A percentile compares a stretch with the other conserved stretches of the same genome.
These are phyloP conservation scores for Claviceps pazoutovae DNA, from an alignment of 2,329 filamentous ascomycete species.

Conservation along the genomic window DNA sequence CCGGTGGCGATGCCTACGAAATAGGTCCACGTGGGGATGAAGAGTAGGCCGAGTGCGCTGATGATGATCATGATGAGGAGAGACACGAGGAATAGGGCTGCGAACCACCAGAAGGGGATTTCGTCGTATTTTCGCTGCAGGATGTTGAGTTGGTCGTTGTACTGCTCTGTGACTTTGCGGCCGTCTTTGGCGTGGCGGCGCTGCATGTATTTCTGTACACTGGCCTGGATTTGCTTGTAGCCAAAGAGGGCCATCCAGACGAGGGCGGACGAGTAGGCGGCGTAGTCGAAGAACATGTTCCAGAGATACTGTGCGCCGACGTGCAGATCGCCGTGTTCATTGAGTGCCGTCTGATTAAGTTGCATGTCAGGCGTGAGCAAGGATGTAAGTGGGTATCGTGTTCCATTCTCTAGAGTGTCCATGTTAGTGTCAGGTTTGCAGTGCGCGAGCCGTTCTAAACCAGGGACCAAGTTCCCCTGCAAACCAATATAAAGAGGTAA, in stretches of 20 bases:
- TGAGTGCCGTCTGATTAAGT: constrained; percentile 35
- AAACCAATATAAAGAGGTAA: not conserved
- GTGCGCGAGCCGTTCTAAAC: not conserved
- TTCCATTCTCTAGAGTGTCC: constrained; percentile 15
- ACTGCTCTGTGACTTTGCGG: constrained; percentile 36
- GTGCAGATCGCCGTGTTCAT: constrained; percentile 38
- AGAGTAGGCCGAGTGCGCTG: constrained; percentile 35
- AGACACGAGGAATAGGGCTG: constrained; percentile 32
- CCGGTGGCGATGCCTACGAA: constrained; percentile 42
- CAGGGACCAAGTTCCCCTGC: not conserved
- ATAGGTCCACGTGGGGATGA: constrained; percentile 46
- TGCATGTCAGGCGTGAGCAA: constrained; percentile 20
- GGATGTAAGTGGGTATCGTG: constrained; percentile 18
- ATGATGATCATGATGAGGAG: constrained; percentile 36
- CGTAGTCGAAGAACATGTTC: constrained; percentile 47
- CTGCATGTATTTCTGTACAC: constrained; percentile 27
- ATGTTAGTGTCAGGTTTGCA: no score
- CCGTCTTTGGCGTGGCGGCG: constrained; percentile 17
- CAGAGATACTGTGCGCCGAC: constrained; percentile 44
- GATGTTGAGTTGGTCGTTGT: constrained; percentile 44
- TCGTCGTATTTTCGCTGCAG: constrained; percentile 33
- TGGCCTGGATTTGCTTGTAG: constrained; percentile 30
- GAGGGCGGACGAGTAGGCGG: constrained; percentile 42
- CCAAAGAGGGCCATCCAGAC: constrained; percentile 46
- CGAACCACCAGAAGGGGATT: constrained; percentile 46